Percentiles rank a stretch among this genome's conserved stretches.
These are phyloP conservation scores for Cornus kousa DNA, from an alignment of 148 eudicot species.

Conservation along the genomic window DNA sequence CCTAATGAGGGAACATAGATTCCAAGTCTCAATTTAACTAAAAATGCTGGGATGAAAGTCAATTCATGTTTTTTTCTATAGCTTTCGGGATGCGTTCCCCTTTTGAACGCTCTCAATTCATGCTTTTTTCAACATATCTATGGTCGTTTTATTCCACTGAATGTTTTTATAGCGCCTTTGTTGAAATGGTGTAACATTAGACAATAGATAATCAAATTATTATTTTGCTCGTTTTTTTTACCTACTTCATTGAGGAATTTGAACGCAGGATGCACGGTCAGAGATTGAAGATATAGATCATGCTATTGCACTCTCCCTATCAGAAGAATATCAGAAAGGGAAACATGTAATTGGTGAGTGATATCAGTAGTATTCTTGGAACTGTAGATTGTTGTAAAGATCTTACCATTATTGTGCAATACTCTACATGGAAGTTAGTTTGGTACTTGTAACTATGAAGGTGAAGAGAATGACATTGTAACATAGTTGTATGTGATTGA, in stretches of 20 bases:
- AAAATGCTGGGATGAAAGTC: not conserved
- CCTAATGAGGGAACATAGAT: not conserved
- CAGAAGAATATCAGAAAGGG: conserved; percentile 52
- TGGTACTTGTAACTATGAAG: not conserved
- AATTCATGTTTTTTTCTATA: not conserved
- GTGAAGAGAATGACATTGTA: not conserved
- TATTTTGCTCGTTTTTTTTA: not conserved
- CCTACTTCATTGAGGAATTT: conserved; percentile 12
- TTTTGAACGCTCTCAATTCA: not conserved
- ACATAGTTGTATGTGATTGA: not conserved
- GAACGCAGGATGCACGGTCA: conserved; percentile 35
- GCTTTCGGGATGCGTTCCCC: too few species aligned
- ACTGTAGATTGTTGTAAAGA: not conserved
- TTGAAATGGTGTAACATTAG: not conserved
- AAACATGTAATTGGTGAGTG: conserved; percentile 44
- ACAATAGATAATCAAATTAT: not conserved
- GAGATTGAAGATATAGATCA: conserved; percentile 66
- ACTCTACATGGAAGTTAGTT: not conserved
- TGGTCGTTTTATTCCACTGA: not conserved
- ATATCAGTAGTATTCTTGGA: conserved; percentile 7
- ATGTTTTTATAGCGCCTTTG: not conserved
- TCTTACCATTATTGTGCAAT: not conserved
- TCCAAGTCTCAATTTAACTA: not conserved
- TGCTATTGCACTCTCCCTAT: conserved; percentile 70
- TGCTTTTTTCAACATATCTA: not conserved